Evolutionary conservation across 352 stramenopile species (phyloP).

Genomic region (Phytopythium delawarense): DNA sequence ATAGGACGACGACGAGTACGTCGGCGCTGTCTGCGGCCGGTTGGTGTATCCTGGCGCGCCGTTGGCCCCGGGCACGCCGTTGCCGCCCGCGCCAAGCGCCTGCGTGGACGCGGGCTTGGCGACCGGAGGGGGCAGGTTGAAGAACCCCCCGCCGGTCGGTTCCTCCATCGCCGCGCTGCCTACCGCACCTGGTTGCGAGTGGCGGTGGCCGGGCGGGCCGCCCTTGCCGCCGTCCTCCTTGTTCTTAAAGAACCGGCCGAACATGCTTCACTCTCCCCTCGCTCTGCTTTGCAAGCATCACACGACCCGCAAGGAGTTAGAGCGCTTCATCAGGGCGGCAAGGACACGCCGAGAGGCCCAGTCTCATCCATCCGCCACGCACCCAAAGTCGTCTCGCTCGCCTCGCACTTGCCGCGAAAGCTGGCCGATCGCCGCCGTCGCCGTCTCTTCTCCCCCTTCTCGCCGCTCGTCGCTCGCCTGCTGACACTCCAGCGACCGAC

Average conservation of each 20-base stretch:
- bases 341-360: no score
- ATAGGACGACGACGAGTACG: conserved; percentile 11
- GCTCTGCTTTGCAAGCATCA: no score
- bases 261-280: conserved; percentile 32
- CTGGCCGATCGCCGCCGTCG: no score
- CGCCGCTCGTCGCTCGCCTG: not conserved
- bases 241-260: conserved; percentile 80
- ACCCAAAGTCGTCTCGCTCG: no score
- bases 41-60: not conserved
- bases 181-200: conserved; percentile 15
- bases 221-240: conserved; percentile 65
- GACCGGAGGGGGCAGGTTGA: conserved; percentile 75
- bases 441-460: not conserved
- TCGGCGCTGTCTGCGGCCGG: conserved; percentile 7
- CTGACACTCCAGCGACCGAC: no score
- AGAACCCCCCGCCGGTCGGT: conserved; percentile 68
- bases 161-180: conserved; percentile 26
- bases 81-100: conserved; percentile 1
- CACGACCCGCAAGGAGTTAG: no score
- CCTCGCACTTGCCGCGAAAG: no score
- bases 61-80: conserved; percentile 4
- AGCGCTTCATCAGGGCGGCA: not conserved
- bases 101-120: conserved; percentile 25
- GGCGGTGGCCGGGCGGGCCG: conserved; percentile 51
- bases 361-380: no score